These are phyloP conservation scores for Dichomitus squalens DNA, from an alignment of 1,284 basidiomycete species.

Conservation along the genomic window DNA sequence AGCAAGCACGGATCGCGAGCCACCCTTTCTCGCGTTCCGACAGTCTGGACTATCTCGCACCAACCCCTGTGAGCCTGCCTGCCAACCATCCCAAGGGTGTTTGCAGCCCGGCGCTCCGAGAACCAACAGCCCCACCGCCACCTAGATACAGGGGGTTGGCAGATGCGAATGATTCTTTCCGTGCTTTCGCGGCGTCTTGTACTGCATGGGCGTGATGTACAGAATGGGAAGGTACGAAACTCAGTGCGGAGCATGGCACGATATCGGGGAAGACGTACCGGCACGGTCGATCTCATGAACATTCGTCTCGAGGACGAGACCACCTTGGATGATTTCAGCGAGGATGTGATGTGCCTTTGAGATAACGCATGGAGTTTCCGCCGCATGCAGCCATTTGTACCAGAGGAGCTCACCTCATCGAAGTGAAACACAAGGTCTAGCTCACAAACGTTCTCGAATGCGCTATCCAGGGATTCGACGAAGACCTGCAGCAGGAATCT, in stretches of 20 bases:
- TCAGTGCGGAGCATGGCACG: not conserved
- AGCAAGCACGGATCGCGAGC: not conserved
- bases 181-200: conserved; percentile 63
- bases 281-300: conserved; percentile 86
- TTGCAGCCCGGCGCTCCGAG: conserved; percentile 62
- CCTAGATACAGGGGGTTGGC: conserved; percentile 79
- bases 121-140: conserved; percentile 53
- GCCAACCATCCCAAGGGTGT: conserved; percentile 81
- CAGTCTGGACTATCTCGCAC: conserved; percentile 43
- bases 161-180: conserved; percentile 74
- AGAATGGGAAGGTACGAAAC: not conserved
- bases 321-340: conserved; percentile 95
- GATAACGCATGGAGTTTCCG: not conserved
- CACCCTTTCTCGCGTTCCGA: not conserved
- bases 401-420: conserved; percentile 71
- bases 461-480: conserved; percentile 93
- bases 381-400: not conserved
- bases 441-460: conserved; percentile 99
- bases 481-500: conserved; percentile 72
- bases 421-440: conserved; percentile 98
- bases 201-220: conserved; percentile 42
- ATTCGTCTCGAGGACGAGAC: conserved; percentile 97
- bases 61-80: conserved; percentile 67
- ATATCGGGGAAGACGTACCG: conserved; percentile 48
- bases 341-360: conserved; percentile 90